Percentiles rank a stretch among this genome's conserved stretches.
Evolutionary conservation across 805 yeast genomes (phyloP).

Genomic region (Yarrowia divulgata): DNA sequence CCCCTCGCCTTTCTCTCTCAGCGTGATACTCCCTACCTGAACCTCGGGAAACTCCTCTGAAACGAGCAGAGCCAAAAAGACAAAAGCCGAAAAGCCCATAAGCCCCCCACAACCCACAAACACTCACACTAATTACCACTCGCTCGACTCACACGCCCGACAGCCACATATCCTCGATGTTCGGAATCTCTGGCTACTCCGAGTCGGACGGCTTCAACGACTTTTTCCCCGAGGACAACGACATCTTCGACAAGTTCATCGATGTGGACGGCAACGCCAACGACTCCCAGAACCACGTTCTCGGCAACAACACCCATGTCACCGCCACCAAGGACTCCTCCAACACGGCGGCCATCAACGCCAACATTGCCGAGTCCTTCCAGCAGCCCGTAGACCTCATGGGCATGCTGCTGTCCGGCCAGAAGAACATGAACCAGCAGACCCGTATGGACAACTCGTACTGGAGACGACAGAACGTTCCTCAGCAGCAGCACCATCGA

Average conservation of each 20-base stretch:
- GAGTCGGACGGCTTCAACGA: slow-evolving; percentile 40
- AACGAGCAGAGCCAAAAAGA: neutral
- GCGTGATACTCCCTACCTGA: no score
- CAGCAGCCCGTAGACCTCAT: slow-evolving; percentile 38
- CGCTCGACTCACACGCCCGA: neutral
- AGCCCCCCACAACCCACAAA: neutral
- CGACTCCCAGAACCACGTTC: slow-evolving; percentile 4
- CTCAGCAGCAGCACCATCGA: slow-evolving; percentile 11
- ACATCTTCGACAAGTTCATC: slow-evolving; percentile 39
- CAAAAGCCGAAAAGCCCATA: neutral
- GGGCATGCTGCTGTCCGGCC: slow-evolving; percentile 37
- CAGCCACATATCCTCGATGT: slow-evolving; percentile 4
- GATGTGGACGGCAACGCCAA: slow-evolving; percentile 35
- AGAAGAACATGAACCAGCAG: slow-evolving; percentile 32
- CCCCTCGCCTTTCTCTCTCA: no score
- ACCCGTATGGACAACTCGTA: slow-evolving; percentile 25
- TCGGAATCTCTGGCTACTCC: slow-evolving; percentile 38
- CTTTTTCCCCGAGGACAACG: slow-evolving; percentile 39
- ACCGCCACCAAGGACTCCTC: neutral
- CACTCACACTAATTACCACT: neutral
- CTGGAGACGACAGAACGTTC: slow-evolving; percentile 31
- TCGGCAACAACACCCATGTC: slow-evolving; percentile 37
- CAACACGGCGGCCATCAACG: slow-evolving; percentile 1
- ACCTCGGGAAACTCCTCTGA: no score
- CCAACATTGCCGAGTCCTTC: slow-evolving; percentile 22